phyloP scores from a whole-genome alignment of 805 yeast species.

The Metschnikowia cubensis region DNA sequence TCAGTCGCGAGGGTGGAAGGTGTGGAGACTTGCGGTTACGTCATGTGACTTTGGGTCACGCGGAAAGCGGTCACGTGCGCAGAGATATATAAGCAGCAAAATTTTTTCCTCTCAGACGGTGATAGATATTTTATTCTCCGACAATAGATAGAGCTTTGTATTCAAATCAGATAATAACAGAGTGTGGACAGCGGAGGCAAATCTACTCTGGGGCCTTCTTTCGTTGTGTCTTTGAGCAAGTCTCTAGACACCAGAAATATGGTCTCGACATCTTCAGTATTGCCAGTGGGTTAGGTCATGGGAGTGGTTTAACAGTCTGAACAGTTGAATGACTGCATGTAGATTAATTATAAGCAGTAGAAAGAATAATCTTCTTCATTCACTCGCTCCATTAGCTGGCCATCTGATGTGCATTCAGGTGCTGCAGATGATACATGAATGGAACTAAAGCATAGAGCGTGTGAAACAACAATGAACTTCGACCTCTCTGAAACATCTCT shows the following conservation, averaged over 20 bases:
- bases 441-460: no score
- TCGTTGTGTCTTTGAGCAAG: slow-evolving; percentile 7
- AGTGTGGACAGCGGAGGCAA: slow-evolving; percentile 50
- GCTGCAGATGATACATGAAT: no score
- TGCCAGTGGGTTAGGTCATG: neutral
- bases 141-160: slow-evolving; percentile 41
- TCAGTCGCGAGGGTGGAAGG: neutral
- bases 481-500: no score
- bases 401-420: no score
- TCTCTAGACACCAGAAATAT: neutral
- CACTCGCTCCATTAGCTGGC: no score
- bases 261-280: slow-evolving; percentile 2
- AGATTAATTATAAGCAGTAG: neutral
- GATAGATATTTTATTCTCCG: slow-evolving; percentile 34
- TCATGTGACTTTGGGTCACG: neutral
- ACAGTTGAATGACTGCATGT: neutral
- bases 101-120: slow-evolving; percentile 12
- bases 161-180: slow-evolving; percentile 23
- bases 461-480: no score
- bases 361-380: no score
- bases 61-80: slow-evolving; percentile 3
- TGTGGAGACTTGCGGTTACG: slow-evolving; percentile 1
- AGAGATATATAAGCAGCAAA: neutral
- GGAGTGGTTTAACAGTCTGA: no score
- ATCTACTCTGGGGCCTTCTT: slow-evolving; percentile 12